Conservation (phyloP, 2,329 filamentous ascomycete species). For the Ophiostoma angusticollis region DNA sequence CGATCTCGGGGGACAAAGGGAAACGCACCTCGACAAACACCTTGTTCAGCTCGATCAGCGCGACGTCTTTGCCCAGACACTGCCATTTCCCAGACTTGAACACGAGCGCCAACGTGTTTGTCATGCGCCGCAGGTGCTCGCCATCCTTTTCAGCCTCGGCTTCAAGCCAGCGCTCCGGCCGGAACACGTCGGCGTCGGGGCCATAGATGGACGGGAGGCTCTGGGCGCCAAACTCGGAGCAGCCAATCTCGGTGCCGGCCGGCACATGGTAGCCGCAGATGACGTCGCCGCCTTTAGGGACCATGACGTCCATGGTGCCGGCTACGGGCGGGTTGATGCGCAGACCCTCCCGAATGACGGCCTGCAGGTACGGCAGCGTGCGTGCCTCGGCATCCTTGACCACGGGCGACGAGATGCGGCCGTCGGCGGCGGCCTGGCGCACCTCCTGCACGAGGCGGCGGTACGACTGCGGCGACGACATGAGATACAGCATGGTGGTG, state of each 20-base stretch:
- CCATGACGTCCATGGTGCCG: constrained; percentile 19
- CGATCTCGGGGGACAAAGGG: neutral
- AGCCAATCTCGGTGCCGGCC: constrained; percentile 31
- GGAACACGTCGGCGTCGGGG: constrained; percentile 26
- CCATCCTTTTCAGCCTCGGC: constrained; percentile 15
- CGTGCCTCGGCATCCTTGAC: constrained; percentile 24
- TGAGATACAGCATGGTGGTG: constrained; percentile 17
- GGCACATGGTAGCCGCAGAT: constrained; percentile 30
- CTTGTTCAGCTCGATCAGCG: constrained; percentile 30
- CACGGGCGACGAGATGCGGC: constrained; percentile 21
- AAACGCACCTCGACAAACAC: constrained; percentile 13
- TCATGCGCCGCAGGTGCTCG: constrained; percentile 15
- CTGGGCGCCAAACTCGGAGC: constrained; percentile 28
- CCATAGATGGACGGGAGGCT: constrained; percentile 25
- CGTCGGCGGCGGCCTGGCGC: constrained; percentile 18
- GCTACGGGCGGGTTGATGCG: constrained; percentile 32
- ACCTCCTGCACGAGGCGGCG: constrained; percentile 22
- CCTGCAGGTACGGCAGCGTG: constrained; percentile 33
- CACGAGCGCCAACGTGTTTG: constrained; percentile 20
- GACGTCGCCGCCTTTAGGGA: constrained; percentile 26
- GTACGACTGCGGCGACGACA: constrained; percentile 17
- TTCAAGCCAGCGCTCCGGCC: constrained; percentile 34
- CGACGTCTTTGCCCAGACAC: constrained; percentile 31
- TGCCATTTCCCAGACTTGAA: constrained; percentile 27
- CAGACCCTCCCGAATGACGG: constrained; percentile 35